phyloP scores from a whole-genome alignment of 495 filamentous ascomycete genomes.

The Penicillium coffeae region DNA sequence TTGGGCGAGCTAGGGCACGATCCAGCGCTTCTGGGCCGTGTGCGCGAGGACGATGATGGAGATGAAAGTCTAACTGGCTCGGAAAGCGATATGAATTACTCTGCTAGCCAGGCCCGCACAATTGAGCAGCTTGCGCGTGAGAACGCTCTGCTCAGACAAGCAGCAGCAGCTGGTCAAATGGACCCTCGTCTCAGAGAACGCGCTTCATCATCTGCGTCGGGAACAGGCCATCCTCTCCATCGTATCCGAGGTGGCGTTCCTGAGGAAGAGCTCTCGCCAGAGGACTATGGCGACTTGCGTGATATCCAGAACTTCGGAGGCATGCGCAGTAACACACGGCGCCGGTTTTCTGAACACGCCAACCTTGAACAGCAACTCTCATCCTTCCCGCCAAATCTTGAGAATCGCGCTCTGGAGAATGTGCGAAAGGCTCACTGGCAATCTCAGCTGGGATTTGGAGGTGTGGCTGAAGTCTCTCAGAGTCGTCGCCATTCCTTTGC shows the following conservation, averaged over 20 bases:
- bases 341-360: conserved; percentile 62
- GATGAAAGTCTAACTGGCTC: conserved; percentile 68
- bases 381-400: conserved; percentile 49
- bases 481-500: conserved; percentile 97
- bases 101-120: conserved; percentile 57
- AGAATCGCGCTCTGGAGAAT: conserved; percentile 72
- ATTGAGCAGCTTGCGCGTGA: conserved; percentile 72
- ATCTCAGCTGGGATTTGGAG: conserved; percentile 75
- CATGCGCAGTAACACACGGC: conserved; percentile 42
- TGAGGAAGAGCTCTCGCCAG: conserved; percentile 68
- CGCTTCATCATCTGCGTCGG: conserved; percentile 49
- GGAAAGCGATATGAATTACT: conserved; percentile 54
- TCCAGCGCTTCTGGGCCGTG: conserved; percentile 64
- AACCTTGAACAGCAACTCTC: conserved; percentile 51
- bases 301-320: conserved; percentile 50
- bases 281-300: conserved; percentile 63
- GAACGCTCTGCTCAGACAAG: conserved; percentile 67
- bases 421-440: conserved; percentile 85
- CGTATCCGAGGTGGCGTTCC: conserved; percentile 60
- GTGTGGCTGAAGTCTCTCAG: conserved; percentile 66
- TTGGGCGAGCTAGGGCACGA: conserved; percentile 75
- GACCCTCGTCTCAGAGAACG: conserved; percentile 63
- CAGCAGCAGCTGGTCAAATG: conserved; percentile 50
- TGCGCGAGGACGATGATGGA: conserved; percentile 81
- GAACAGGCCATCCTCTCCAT: conserved; percentile 53